Conservation (phyloP, 2,329 filamentous ascomycete genomes). For the Trichoderma atroviride region DNA sequence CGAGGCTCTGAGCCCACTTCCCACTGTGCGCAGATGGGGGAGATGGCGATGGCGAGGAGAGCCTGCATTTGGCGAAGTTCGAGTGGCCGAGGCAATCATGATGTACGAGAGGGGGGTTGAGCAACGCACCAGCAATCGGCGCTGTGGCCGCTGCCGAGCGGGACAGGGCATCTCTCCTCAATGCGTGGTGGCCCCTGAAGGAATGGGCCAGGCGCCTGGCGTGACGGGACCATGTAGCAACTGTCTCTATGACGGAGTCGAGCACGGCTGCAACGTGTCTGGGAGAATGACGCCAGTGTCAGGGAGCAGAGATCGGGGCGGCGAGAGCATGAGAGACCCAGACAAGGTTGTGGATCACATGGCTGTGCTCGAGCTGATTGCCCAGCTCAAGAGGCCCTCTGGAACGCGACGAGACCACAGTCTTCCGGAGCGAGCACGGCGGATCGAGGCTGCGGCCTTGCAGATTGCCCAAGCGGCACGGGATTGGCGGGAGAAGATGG, state of each 20-base stretch:
- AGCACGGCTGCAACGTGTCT: conserved; percentile 23
- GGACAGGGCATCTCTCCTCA: conserved; percentile 34
- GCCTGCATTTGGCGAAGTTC: conserved; percentile 26
- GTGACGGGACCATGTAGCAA: conserved; percentile 33
- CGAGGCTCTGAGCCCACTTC: conserved; percentile 23
- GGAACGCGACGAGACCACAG: conserved; percentile 30
- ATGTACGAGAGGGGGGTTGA: conserved; percentile 34
- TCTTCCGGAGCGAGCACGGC: conserved; percentile 31
- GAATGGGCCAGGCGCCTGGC: conserved; percentile 26
- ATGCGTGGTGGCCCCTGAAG: conserved; percentile 32
- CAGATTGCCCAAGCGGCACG: conserved; percentile 34
- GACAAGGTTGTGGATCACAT: conserved; percentile 34
- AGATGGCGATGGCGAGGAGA: conserved; percentile 32
- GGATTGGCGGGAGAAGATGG: conserved; percentile 34
- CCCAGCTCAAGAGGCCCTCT: conserved; percentile 31
- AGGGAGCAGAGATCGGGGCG: conserved; percentile 14
- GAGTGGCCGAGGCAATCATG: conserved; percentile 33
- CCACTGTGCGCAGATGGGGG: conserved; percentile 29
- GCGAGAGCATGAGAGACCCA: conserved; percentile 29
- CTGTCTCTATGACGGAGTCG: conserved; percentile 32
- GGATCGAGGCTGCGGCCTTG: conserved; percentile 35
- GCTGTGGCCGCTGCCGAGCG: conserved; percentile 32
- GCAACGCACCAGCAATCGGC: conserved; percentile 26
- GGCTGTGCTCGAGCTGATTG: conserved; percentile 36
- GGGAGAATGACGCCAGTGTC: conserved; percentile 27